Evolutionary conservation across 257 asterid genomes (phyloP).

Genomic region (Parsonsia alboflavescens): DNA sequence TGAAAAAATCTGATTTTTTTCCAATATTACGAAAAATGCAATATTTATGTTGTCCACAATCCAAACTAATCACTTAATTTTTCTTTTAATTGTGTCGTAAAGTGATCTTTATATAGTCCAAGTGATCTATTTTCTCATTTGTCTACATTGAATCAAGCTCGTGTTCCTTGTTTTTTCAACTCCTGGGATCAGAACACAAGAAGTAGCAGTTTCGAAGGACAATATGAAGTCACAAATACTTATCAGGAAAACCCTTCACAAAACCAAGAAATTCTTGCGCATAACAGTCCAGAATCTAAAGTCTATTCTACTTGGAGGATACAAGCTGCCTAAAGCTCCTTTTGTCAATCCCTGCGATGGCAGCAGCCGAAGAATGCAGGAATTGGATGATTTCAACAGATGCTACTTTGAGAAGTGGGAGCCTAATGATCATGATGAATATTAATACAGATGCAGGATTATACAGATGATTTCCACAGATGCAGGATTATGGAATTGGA

Average conservation of each 20-base stretch:
- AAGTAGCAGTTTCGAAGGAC: conserved; percentile 25
- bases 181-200: conserved; percentile 24
- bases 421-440: conserved; percentile 9
- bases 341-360: conserved; percentile 18
- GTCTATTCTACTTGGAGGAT: conserved; percentile 32
- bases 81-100: no score
- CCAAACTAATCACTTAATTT: no score
- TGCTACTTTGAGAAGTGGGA: conserved; percentile 36
- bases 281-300: conserved; percentile 43
- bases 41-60: no score
- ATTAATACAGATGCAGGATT: no score
- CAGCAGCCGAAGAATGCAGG: conserved; percentile 25
- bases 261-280: conserved; percentile 44
- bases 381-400: conserved; percentile 33
- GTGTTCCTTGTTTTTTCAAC: background rate
- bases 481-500: no score
- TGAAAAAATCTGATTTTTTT: no score
- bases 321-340: conserved; percentile 38
- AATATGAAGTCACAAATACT: conserved; percentile 38
- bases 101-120: no score
- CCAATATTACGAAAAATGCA: no score
- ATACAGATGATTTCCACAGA: no score
- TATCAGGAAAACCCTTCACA: conserved; percentile 43
- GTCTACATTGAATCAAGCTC: background rate
- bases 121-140: background rate